Evolutionary conservation across 176 grass and related monocot species (phyloP), one percentile per base, ranked within the genome.

Genomic region (Pontederia paniculata): DNA sequence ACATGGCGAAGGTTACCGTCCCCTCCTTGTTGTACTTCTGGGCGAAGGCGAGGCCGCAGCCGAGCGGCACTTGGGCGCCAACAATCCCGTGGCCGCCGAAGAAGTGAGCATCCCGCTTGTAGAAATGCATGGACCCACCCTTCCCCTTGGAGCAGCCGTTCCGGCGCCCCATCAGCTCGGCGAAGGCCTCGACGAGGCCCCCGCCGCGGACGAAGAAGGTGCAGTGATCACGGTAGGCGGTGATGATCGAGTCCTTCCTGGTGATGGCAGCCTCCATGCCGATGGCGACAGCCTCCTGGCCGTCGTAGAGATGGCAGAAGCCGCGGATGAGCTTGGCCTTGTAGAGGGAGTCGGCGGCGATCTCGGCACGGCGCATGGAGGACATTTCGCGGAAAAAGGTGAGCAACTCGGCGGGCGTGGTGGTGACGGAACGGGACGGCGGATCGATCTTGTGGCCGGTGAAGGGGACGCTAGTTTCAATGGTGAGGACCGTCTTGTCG

Each of bases 221-320:
- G 76, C 89, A 89, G 89, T 95, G 89, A 63, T 89, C 89, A 50
- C 89, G 85, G 73, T 95, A 95, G 2, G 89, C 81, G n/a, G 84
- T 95, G 81, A 89, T 89, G 78, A 95, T 80, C 37, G 77, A 57
- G 54, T 89, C 89, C 13, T 55, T 6, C 78, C 83, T 86, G 2
- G 84, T 85, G 62, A 42, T 55, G 48, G 78, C 78, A 0, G 84
- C 79, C 76, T 95, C 90, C 73, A 95, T 89, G 2, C 89, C 89
- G 0, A 95, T 60, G 18, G 84, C 81, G 0, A 95, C 81, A 0
- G 89, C 89, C 63, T 96, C 91, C 59, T 96, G 85, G 0, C 85
- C 91, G 53, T 96, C 91, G 79, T 96, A 96, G 28, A 96, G 85
- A 70, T 96, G 91, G 77, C 90, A 96, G 79, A 96, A 96, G 3